These are phyloP conservation scores for Biscutella laevigata DNA, from an alignment of 441 rosid species.

Conservation along the genomic window DNA sequence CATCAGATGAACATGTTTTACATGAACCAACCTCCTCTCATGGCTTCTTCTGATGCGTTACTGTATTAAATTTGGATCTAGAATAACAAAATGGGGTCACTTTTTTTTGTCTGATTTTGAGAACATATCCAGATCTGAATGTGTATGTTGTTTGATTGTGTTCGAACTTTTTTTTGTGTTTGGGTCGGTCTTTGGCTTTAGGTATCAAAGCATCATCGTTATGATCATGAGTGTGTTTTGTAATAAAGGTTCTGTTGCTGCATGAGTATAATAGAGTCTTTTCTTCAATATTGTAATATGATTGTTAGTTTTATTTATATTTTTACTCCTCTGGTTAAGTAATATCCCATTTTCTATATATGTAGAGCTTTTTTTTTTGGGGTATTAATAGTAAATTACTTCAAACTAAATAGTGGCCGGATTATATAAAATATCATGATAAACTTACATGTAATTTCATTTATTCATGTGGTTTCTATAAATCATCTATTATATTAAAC, in stretches of 20 bases:
- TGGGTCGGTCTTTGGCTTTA: conserved; percentile 15
- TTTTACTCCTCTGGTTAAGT: too few species aligned
- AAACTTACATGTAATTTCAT: too few species aligned
- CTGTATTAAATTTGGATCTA: conserved; percentile 26
- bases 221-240: conserved; percentile 25
- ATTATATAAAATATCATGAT: background rate
- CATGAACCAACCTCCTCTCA: conserved; percentile 58
- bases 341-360: background rate
- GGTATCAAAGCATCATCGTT: conserved; percentile 10
- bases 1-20: conserved; percentile 36
- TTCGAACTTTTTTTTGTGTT: background rate
- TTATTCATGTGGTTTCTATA: too few species aligned
- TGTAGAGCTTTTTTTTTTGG: background rate
- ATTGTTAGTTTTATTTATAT: background rate
- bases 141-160: conserved; percentile 17
- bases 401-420: background rate
- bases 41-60: conserved; percentile 56
- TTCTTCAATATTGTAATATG: conserved; percentile 8
- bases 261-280: conserved; percentile 19
- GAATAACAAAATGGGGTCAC: background rate
- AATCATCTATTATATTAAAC: too few species aligned
- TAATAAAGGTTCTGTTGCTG: conserved; percentile 25
- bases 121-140: background rate
- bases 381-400: background rate
- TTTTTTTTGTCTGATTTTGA: conserved; percentile 17